A percentile compares a stretch with the other conserved stretches of the same genome.
phyloP scores from a whole-genome alignment of 345 rosid genomes.

The Eucalyptus melliodora region DNA sequence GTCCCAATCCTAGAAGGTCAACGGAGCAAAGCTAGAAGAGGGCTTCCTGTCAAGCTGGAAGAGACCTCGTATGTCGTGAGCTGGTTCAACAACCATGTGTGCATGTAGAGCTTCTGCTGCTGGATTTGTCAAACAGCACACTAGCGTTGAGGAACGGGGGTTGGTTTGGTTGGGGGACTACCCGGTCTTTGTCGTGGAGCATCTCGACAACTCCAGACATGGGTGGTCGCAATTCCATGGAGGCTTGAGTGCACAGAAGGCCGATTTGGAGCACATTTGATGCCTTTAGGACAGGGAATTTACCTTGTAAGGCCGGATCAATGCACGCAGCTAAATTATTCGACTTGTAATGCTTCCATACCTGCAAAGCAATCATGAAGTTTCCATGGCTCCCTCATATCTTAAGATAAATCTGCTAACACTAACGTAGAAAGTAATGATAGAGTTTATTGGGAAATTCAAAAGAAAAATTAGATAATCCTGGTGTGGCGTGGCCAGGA shows the following conservation, averaged over 20 bases:
- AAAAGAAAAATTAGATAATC: not conserved
- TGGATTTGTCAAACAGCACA: conserved; percentile 16
- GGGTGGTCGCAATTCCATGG: conserved; percentile 41
- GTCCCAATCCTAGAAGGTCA: no score
- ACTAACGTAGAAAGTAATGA: not conserved
- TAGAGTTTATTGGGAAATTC: not conserved
- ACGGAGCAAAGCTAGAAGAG: not conserved
- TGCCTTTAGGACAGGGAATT: conserved; percentile 18
- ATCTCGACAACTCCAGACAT: conserved; percentile 44
- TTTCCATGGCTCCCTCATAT: not conserved
- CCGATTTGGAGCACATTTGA: conserved; percentile 51
- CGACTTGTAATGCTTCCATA: conserved; percentile 53
- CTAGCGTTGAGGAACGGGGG: conserved; percentile 78
- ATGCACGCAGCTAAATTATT: conserved; percentile 9
- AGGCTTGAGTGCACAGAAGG: conserved; percentile 67
- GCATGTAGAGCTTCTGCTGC: not conserved
- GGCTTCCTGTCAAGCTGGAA: not conserved
- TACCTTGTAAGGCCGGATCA: conserved; percentile 18
- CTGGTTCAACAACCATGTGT: not conserved
- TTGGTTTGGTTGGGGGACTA: conserved; percentile 42
- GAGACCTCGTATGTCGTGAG: not conserved
- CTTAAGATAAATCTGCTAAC: not conserved
- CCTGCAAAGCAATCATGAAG: conserved; percentile 9
- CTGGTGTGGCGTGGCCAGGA: not conserved
- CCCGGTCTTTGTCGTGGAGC: conserved; percentile 19